These are phyloP conservation scores for baker's yeast (Saccharomyces cerevisiae) DNA, from an alignment of 805 yeast genomes.

Conservation along the genomic window DNA sequence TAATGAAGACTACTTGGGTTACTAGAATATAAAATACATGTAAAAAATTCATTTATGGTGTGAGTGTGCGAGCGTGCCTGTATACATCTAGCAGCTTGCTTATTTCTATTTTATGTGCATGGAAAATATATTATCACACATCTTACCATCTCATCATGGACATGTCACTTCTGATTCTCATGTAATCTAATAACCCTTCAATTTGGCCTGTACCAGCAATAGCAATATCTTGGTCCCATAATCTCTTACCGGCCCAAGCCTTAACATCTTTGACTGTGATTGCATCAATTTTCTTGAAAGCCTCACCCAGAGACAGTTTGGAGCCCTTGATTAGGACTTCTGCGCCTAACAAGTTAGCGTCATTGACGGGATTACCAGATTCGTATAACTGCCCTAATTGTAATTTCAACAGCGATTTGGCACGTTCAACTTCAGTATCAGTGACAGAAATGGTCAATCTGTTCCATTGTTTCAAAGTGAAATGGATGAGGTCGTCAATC, in stretches of 20 bases:
- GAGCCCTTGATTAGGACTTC: slow-evolving; percentile 54
- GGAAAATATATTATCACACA: not conserved
- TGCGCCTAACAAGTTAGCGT: not conserved
- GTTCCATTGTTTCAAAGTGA: slow-evolving; percentile 81
- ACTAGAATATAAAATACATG: not conserved
- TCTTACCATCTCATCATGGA: slow-evolving; percentile 74
- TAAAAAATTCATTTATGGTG: not conserved
- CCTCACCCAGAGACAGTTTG: slow-evolving; percentile 52
- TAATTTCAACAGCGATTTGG: slow-evolving; percentile 63
- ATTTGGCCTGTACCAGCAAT: slow-evolving; percentile 79
- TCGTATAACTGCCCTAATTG: slow-evolving; percentile 31
- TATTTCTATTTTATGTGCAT: not conserved
- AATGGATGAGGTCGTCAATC: slow-evolving; percentile 73
- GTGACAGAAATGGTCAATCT: slow-evolving; percentile 68
- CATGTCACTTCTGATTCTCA: slow-evolving; percentile 83
- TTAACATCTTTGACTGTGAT: slow-evolving; percentile 52
- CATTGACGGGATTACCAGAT: slow-evolving; percentile 1
- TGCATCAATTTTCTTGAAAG: slow-evolving; percentile 54
- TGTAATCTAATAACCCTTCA: slow-evolving; percentile 76
- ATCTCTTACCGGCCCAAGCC: slow-evolving; percentile 64
- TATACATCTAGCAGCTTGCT: not conserved
- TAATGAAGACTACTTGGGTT: not conserved
- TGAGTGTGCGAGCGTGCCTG: not conserved
- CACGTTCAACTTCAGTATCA: slow-evolving; percentile 72
- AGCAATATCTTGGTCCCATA: slow-evolving; percentile 83